Conservation (phyloP, 495 filamentous ascomycete species). For the Saxispiralis lemnorum region DNA sequence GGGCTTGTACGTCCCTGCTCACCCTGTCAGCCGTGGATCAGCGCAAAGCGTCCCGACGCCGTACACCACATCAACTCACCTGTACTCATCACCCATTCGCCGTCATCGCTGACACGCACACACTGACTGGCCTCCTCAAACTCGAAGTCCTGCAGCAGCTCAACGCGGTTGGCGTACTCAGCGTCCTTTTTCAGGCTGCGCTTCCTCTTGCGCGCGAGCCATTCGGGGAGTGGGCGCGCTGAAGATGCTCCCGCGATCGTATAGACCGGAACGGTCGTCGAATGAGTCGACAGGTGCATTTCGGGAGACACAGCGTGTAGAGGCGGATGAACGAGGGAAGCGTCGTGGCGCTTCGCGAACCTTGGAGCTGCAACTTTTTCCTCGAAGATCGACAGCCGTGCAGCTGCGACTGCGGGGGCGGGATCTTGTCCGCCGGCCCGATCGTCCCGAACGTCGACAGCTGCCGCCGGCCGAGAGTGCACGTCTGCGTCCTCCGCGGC, state of each 20-base stretch:
- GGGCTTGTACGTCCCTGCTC: constrained; percentile 67
- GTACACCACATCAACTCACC: constrained; percentile 32
- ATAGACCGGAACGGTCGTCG: constrained; percentile 70
- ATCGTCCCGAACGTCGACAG: too few species aligned
- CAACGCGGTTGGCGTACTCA: constrained; percentile 82
- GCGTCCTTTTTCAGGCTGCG: constrained; percentile 83
- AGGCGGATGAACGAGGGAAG: background rate
- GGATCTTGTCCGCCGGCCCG: too few species aligned
- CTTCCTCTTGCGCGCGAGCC: constrained; percentile 79
- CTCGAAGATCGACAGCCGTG: too few species aligned
- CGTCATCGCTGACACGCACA: constrained; percentile 82
- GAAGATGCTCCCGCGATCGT: constrained; percentile 88
- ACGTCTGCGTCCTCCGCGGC: too few species aligned
- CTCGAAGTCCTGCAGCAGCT: constrained; percentile 92
- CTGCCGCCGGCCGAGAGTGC: too few species aligned
- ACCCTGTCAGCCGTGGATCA: constrained; percentile 7
- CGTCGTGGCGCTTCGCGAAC: background rate
- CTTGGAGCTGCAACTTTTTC: too few species aligned
- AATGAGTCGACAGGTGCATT: constrained; percentile 82
- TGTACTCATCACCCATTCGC: constrained; percentile 95
- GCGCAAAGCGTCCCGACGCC: background rate
- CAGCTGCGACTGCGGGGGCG: too few species aligned
- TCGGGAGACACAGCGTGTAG: background rate
- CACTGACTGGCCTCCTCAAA: constrained; percentile 97
- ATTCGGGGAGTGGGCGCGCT: constrained; percentile 81